phyloP scores from a whole-genome alignment of 2,329 filamentous ascomycete species.

The Lecanicillium sp. region DNA sequence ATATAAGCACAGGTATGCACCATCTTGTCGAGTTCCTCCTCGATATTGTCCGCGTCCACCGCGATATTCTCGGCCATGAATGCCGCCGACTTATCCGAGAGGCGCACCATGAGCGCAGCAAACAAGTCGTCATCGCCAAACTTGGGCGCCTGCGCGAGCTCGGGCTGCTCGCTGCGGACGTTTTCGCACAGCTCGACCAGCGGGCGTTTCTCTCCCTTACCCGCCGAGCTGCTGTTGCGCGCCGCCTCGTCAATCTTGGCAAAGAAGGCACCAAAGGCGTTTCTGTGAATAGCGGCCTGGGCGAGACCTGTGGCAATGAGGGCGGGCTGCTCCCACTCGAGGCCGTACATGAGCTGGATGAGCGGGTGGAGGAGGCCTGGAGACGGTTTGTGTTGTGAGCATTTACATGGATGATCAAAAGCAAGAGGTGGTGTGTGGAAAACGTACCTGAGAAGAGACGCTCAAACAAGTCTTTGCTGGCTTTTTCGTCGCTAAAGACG shows the following conservation, averaged over 20 bases:
- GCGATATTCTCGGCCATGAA: conserved; percentile 49
- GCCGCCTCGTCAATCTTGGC: conserved; percentile 41
- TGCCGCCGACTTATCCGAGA: conserved; percentile 53
- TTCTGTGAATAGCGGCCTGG: conserved; percentile 62
- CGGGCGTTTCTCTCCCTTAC: conserved; percentile 20
- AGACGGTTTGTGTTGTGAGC: conserved; percentile 3
- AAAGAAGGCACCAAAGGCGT: conserved; percentile 49
- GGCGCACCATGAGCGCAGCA: conserved; percentile 60
- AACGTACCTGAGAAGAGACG: conserved; percentile 56
- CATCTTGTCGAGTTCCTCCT: conserved; percentile 53
- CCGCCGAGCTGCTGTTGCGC: conserved; percentile 9
- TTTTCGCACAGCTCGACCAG: conserved; percentile 56
- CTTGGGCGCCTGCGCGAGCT: conserved; percentile 42
- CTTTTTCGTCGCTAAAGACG: conserved; percentile 58
- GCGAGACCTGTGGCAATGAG: conserved; percentile 76
- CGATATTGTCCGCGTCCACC: conserved; percentile 48
- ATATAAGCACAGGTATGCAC: conserved; percentile 52
- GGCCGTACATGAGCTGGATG: conserved; percentile 77
- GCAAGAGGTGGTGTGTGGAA: neutral
- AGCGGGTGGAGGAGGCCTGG: conserved; percentile 69
- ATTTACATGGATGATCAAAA: conserved; percentile 4
- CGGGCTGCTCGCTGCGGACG: conserved; percentile 42
- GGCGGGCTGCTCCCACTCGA: conserved; percentile 76
- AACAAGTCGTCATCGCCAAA: conserved; percentile 56
- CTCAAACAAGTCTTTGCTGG: conserved; percentile 60